Base-by-base conservation (phyloP, 768 basidiomycete genomes). In the Boletellus ananiceps region DNA sequence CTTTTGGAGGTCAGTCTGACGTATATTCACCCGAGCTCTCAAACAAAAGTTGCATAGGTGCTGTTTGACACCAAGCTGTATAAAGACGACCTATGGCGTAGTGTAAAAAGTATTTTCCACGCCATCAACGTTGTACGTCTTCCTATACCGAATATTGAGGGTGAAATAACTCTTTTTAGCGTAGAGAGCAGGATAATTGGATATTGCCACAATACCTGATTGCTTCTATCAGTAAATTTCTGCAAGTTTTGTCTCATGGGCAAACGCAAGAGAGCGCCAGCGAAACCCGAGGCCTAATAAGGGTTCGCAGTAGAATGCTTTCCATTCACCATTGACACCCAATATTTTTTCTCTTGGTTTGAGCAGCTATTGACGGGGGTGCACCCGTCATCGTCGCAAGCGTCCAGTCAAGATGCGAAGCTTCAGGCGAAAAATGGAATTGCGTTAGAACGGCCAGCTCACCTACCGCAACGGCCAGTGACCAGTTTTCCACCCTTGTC, bases 271-370 rank as follows among this genome's bases (percentile, higher is more conserved):
- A 62, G 40, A 57, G 50, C 14, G 49, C 45, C 25, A 41, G 50
- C 56, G 71, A 69, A 50, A 59, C 78, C 32, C 68, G 73, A 64
- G 63, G 62, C 48, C 71, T 78, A 52, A 74, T 78, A 49, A 80
- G 74, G 79, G 79, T 81, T 79, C 76, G 79, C 75, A 74, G 58
- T 71, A 73, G 73, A 63, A 72, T 60, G 58, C 62, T 71, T 68
- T 60, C 59, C 44, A 63, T 65, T 62, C 51, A 60, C 65, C 51
- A 55, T 67, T 66, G 67, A 68, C 68, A 60, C 57, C 71, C 67
- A 68, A 75, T 68, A 52, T 55, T 41, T 65, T 59, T 69, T 62
- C 59, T 69, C 59, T 72, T 62, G 66, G 44, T 73, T 77, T 74
- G 65, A 69, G 67, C 73, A 78, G 76, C 68, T 69, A 46, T 57